Percentiles rank a stretch among this genome's conserved stretches.
Conservation (phyloP, 345 rosid genomes). For the Populus simonii region DNA sequence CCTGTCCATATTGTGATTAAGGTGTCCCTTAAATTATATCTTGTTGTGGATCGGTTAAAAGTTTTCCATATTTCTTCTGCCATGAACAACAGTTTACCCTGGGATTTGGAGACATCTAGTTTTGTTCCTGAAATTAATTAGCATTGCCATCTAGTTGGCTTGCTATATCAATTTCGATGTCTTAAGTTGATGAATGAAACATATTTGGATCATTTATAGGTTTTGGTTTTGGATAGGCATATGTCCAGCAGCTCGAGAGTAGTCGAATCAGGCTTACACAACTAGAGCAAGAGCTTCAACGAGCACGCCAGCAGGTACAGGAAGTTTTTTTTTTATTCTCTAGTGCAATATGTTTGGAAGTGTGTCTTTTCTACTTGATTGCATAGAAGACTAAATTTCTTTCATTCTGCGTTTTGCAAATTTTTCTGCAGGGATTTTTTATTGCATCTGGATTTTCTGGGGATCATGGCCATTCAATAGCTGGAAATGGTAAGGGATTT, state of each 20-base stretch:
- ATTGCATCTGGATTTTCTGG: constrained; percentile 44
- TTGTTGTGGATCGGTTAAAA: background rate
- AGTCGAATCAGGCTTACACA: constrained; percentile 64
- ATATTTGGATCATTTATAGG: constrained; percentile 43
- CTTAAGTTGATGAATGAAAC: constrained; percentile 21
- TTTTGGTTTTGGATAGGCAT: constrained; percentile 70
- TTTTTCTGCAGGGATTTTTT: constrained; percentile 47
- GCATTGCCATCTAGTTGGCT: constrained; percentile 1
- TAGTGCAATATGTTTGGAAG: background rate
- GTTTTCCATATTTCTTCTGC: background rate
- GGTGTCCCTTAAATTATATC: background rate
- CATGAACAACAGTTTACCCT: background rate
- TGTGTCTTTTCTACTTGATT: background rate
- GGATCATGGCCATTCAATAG: constrained; percentile 38
- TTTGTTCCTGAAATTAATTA: background rate
- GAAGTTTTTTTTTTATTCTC: background rate
- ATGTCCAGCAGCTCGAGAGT: constrained; percentile 88
- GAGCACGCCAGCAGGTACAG: constrained; percentile 70
- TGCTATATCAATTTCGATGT: background rate
- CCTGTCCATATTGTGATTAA: background rate
- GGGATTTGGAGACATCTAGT: background rate
- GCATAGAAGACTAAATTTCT: background rate
- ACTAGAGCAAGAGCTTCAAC: constrained; percentile 82
- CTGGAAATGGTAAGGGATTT: constrained; percentile 54
- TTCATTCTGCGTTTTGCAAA: background rate